Evolutionary conservation across 192 early-diverging fungal genomes (phyloP).

Genomic region (Pilaira anomala): DNA sequence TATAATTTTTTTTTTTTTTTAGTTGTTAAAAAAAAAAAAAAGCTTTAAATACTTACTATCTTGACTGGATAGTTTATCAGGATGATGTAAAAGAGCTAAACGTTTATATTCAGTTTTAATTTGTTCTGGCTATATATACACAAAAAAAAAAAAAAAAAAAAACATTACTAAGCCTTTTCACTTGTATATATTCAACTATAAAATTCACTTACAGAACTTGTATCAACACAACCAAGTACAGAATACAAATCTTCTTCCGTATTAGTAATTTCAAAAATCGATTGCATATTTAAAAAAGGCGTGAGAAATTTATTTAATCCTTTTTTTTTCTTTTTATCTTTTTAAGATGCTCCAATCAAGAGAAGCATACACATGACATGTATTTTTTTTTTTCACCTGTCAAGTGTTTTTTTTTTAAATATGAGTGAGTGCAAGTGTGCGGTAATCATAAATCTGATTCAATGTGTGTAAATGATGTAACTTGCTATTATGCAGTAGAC

Average conservation of each 20-base stretch:
- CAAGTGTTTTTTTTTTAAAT: no score
- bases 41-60: background rate
- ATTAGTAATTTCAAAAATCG: background rate
- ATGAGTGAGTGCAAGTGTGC: no score
- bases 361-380: no score
- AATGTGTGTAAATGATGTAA: no score
- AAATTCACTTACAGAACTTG: conserved; percentile 13
- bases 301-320: background rate
- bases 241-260: conserved; percentile 7
- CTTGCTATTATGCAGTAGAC: no score
- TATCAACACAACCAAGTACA: conserved; percentile 12
- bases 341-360: no score
- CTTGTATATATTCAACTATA: no score
- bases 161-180: no score
- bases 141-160: no score
- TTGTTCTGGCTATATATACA: conserved; percentile 22
- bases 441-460: no score
- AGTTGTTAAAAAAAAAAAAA: background rate
- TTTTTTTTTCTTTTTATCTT: no score
- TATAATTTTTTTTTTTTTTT: background rate
- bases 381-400: no score
- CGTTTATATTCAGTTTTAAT: conserved; percentile 31
- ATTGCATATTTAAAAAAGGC: background rate
- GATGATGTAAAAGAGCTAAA: conserved; percentile 28
- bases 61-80: conserved; percentile 23